Evolutionary conservation across 257 asterid species (phyloP), one percentile per base, ranked within the genome.

Genomic region (Jacaranda mimosifolia): DNA sequence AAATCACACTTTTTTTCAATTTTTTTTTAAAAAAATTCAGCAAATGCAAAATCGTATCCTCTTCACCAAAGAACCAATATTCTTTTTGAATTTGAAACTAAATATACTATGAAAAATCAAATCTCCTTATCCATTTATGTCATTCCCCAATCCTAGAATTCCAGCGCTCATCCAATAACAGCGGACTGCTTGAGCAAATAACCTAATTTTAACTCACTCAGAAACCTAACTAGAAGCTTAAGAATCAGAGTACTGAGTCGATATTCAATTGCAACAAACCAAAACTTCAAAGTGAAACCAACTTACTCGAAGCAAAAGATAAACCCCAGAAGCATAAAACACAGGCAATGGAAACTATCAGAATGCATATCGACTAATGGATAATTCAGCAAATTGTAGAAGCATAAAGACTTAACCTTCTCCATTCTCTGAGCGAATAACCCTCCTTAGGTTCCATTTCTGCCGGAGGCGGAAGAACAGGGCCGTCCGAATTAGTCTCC

Each of bases 401-500:
- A 56, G 56, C 8, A 35, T 56, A 74, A 43, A 13, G 39, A 77
- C 70, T 12, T 32, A 51, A 93, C 98, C 98, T 89, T 79, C 92
- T 91, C 97, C 97, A 93, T 66, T 91, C 94, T 81, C 97, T 89
- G 84, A 93, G 89, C 67, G 94, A 93, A 80, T 63, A 77, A 7
- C 97, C 87, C 78, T 88, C 95, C 73, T 86, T 92, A 6, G 78
- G 81, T 39, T 63, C 86, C 90, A 90, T 86, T 59, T 83, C 91
- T n/a, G 82, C 10, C 52, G 86, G 90, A 11, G 90, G 88, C 38
- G 92, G 91, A 32, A 88, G 83, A 80, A 88, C 79, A 42, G 92
- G 88, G 4, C 85, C 89, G 73, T 82, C 55, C 3, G 26, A 77
- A 76, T 76, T 73, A 3, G 77, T 45, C 59, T 70, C 93, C 10